Base-by-base conservation (phyloP, 768 basidiomycete species). In the Termitomyces eurrhizus region DNA sequence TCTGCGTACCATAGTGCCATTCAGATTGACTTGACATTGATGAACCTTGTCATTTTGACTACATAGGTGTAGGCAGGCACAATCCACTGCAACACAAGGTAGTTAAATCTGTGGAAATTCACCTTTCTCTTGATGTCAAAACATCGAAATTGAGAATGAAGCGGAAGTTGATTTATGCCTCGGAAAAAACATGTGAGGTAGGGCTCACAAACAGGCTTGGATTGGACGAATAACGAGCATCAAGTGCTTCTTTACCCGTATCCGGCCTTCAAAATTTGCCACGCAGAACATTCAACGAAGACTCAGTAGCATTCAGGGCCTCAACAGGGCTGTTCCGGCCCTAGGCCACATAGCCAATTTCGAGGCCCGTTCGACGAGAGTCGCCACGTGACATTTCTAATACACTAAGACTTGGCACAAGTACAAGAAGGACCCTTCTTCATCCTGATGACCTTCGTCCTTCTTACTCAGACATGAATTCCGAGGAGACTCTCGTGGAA, bases 401-500 rank as follows among this genome's bases (percentile, higher is more conserved):
- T n/a, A 33, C 35, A 35, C 16, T 32, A 33, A n/a, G 16, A 29
- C 54, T 45, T 18, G 54, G 41, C 54, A 42, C 29, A 55, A 42
- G 14, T 56, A 37, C 46, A 46, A 48, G 45, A 57, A 41, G 33
- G 37, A 29, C 45, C 58, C 60, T 54, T 16, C 33, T 36, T 16
- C 57, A 51, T 46, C 51, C 36, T 37, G 50, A 55, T 56, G 62
- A 48, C 36, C 52, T 33, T 18, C 21, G 11, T n/a, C 21, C 44
- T 55, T 24, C 46, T 44, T 37, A 39, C 21, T 36, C 51, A 36
- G 26, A 33, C 52, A 66, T 66, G 65, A 62, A 62, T 32, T 66
- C 65, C 26, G 54, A 66, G 46, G 63, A 62, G 46, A 66, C 65
- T 9, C 57, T 66, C 11, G 65, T 66, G 9, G 65, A 66, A 56